Evolutionary conservation across 192 early-diverging fungal genomes (phyloP).

Genomic region (Podila minutissima): DNA sequence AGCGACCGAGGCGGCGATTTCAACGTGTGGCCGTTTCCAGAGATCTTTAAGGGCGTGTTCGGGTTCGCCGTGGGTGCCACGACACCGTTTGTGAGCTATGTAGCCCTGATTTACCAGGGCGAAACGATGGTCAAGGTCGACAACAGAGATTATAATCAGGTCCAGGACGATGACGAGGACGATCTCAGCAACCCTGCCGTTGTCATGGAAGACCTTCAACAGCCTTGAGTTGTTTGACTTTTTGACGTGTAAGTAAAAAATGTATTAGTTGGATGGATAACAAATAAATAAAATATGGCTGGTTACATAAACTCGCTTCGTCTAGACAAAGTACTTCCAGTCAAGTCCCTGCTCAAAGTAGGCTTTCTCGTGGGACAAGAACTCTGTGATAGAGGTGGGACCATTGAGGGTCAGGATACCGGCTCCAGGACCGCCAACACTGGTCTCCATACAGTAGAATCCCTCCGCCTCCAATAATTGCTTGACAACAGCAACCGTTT

Average conservation of each 20-base stretch:
- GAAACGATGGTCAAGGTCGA: slow-evolving; percentile 11
- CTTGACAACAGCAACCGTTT: slow-evolving; percentile 56
- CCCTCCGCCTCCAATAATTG: slow-evolving; percentile 64
- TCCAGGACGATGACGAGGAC: neutral
- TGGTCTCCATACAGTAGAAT: slow-evolving; percentile 77
- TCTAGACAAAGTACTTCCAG: slow-evolving; percentile 42
- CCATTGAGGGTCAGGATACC: slow-evolving; percentile 32
- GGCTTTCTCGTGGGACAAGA: slow-evolving; percentile 26
- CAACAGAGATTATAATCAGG: neutral
- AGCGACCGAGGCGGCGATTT: slow-evolving; percentile 15
- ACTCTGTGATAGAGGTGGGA: slow-evolving; percentile 27
- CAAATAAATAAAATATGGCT: neutral
- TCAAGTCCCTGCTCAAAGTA: slow-evolving; percentile 14
- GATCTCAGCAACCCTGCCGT: neutral
- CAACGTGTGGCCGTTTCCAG: slow-evolving; percentile 22
- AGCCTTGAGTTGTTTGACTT: neutral
- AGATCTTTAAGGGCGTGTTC: slow-evolving; percentile 26
- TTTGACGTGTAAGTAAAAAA: neutral
- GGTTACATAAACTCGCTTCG: neutral
- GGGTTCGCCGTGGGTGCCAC: slow-evolving; percentile 16
- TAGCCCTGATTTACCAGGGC: slow-evolving; percentile 24
- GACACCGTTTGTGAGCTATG: slow-evolving; percentile 26
- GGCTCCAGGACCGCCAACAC: slow-evolving; percentile 76
- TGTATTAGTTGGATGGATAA: neutral
- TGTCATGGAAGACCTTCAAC: neutral